Evolutionary conservation across 2,329 filamentous ascomycete species (phyloP).

Genomic region (Aureobasidium melanogenum): DNA sequence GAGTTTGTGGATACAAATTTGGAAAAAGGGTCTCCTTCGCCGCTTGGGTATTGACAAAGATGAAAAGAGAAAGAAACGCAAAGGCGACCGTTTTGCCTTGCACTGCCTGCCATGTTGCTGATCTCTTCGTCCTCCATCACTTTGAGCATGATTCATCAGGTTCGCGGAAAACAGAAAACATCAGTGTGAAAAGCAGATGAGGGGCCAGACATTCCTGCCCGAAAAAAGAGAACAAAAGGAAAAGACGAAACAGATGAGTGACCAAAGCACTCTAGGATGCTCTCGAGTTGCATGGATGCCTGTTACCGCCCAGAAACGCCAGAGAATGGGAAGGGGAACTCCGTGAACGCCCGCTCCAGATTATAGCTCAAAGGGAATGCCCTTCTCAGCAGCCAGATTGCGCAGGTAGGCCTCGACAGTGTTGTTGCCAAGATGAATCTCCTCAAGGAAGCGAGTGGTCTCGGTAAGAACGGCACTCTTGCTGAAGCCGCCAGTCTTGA

Average conservation of each 20-base stretch:
- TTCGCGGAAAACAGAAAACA: slow-evolving; percentile 1
- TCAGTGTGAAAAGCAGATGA: neutral
- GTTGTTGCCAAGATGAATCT: slow-evolving; percentile 58
- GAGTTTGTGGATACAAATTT: neutral
- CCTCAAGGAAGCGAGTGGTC: slow-evolving; percentile 69
- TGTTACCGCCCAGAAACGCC: neutral
- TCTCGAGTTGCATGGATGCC: neutral
- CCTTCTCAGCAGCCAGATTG: neutral
- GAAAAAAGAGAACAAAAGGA: neutral
- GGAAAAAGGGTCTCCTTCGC: neutral
- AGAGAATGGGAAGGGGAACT: neutral
- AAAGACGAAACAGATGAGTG: neutral
- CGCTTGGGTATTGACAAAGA: neutral
- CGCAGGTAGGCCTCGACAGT: slow-evolving; percentile 9
- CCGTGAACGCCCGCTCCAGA: slow-evolving; percentile 1
- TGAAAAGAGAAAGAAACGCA: neutral
- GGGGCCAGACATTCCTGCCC: neutral
- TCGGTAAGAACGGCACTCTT: slow-evolving; percentile 73
- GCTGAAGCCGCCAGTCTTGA: slow-evolving; percentile 66
- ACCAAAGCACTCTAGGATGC: neutral
- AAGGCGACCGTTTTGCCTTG: neutral
- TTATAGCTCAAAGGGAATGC: slow-evolving; percentile 2
- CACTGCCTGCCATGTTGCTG: neutral
- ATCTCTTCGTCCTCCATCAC: neutral
- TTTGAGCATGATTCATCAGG: slow-evolving; percentile 5